Base-by-base conservation (phyloP, 139 green algal genomes). In the Chlorella ohadii region DNA sequence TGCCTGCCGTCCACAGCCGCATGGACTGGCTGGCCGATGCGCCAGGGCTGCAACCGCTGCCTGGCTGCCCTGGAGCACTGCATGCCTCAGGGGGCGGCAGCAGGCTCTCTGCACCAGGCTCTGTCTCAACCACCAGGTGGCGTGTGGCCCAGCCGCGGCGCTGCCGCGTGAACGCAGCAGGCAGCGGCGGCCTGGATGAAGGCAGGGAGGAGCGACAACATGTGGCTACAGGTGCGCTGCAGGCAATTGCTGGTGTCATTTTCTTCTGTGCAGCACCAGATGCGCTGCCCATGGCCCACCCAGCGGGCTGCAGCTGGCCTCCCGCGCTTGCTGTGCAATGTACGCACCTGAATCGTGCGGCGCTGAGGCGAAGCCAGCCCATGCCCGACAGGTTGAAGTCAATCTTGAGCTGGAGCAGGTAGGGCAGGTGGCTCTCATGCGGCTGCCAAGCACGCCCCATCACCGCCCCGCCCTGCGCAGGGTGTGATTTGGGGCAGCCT, bases 351-450 rank as follows among this genome's bases (percentile, higher is more conserved):
- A 90, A 90, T 6, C 34, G 31, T 23, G 92, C 92, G 36, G 79
- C 73, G 17, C 56, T 33, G 15, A 98, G 86, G 19, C 85, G 82
- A 13, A 98, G 27, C 67, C 88, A 89, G 27, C 89, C 93, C 96
- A 99, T 99, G 61, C 96, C 96, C 23, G 91, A 86, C 78, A 99
- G 88, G 85, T 99, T 99, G 88, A 95, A 94, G 86, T 99, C 96
- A 22, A 98, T 92, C 92, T 98, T 98, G 81, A 99, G 82, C 84
- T 99, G 96, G 78, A 99, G 92, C 74, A 99, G 85, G 87, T 94
- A 99, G 34, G 96, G 97, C 22, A 99, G 85, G 89, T 99, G 96
- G 2, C 93, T 87, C 85, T 99, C 96, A 83, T 98, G 94, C 0
- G 95, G 93, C 89, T 98, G 94, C 65, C 97, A 96, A 9, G 63